Evolutionary conservation across 306 rosid genomes (phyloP).

Genomic region (Mimosa pudica): DNA sequence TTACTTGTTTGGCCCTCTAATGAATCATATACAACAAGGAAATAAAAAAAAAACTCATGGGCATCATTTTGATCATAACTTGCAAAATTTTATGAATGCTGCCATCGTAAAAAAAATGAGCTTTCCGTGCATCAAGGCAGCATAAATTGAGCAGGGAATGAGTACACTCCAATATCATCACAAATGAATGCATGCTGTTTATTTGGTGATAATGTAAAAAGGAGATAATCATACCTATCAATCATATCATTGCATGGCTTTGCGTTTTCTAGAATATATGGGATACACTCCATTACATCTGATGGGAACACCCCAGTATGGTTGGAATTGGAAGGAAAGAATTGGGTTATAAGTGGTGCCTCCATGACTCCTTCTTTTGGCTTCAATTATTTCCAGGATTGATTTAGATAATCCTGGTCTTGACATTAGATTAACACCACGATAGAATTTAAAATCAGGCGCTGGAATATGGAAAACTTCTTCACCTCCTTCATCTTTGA

Average conservation of each 20-base stretch:
- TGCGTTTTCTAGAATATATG: neutral
- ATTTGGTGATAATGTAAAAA: too few species aligned
- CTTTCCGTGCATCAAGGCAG: constrained; percentile 29
- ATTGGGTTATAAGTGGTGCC: neutral
- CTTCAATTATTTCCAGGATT: neutral
- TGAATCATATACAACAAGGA: constrained; percentile 89
- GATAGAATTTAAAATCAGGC: too few species aligned
- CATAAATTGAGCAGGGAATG: neutral
- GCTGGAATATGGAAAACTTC: too few species aligned
- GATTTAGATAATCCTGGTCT: neutral
- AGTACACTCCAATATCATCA: too few species aligned
- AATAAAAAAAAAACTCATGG: constrained; percentile 93
- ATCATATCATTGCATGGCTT: too few species aligned
- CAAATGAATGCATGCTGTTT: too few species aligned
- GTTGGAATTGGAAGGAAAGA: too few species aligned
- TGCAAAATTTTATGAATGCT: constrained; percentile 85
- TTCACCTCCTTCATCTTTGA: too few species aligned
- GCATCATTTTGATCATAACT: constrained; percentile 98
- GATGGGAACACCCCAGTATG: too few species aligned
- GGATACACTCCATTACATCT: neutral
- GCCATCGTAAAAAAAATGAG: constrained; percentile 76
- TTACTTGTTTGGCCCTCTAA: constrained; percentile 57
- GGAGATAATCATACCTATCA: too few species aligned
- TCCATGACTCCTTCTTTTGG: neutral
- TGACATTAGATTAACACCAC: constrained; percentile 11